Evolutionary conservation across 495 filamentous ascomycete species (phyloP).

Genomic region (Penicillium dipodomyicola): DNA sequence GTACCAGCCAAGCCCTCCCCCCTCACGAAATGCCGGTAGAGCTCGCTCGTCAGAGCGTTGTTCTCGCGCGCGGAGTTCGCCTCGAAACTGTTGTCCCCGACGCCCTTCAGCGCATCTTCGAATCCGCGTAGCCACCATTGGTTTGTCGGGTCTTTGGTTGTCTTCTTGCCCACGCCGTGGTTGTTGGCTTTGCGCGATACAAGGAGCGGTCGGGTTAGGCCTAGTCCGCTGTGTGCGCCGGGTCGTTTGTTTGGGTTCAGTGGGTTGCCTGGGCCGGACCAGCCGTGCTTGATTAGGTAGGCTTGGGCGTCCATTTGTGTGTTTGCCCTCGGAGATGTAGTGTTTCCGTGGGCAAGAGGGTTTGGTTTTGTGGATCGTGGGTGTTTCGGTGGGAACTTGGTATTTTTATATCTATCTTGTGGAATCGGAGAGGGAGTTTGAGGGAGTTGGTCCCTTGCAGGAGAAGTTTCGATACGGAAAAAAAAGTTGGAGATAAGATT

Average conservation of each 20-base stretch:
- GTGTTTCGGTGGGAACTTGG: background rate
- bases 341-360: background rate
- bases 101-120: constrained; percentile 70
- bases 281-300: constrained; percentile 72
- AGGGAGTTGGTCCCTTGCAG: background rate
- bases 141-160: constrained; percentile 58
- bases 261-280: constrained; percentile 72
- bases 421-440: background rate
- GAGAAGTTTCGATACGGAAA: constrained; percentile 5
- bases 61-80: constrained; percentile 16
- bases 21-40: constrained; percentile 80
- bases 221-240: constrained; percentile 58
- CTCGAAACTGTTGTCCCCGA: constrained; percentile 47
- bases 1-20: constrained; percentile 74
- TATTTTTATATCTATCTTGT: background rate
- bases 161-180: constrained; percentile 66
- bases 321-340: background rate
- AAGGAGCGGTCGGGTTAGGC: constrained; percentile 66
- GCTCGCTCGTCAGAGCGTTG: constrained; percentile 53
- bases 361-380: background rate
- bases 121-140: constrained; percentile 84
- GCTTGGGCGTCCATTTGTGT: constrained; percentile 62
- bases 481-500: constrained; percentile 3
- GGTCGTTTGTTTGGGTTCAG: constrained; percentile 63
- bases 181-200: constrained; percentile 66